Evolutionary conservation across 2,329 filamentous ascomycete species (phyloP).

Genomic region (Nemania sp.): DNA sequence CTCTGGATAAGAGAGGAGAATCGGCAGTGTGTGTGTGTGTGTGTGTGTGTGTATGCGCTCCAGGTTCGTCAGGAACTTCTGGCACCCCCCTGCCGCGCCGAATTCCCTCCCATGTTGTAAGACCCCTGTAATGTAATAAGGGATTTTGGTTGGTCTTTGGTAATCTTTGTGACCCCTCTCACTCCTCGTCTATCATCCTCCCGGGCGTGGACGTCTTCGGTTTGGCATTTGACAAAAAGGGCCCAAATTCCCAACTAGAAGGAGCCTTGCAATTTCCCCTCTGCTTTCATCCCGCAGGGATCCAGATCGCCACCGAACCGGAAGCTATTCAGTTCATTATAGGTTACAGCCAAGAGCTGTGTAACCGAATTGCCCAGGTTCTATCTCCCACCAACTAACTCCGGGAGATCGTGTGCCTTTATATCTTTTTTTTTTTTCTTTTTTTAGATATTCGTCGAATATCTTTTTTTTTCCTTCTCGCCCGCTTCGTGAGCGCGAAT

Average conservation of each 20-base stretch:
- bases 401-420: constrained; percentile 2
- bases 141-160: constrained; percentile 22
- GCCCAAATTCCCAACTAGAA: constrained; percentile 5
- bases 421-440: no score
- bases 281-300: neutral
- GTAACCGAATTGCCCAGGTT: constrained; percentile 16
- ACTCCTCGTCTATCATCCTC: constrained; percentile 19
- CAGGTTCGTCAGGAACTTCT: constrained; percentile 10
- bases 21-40: constrained; percentile 17
- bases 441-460: no score
- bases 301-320: neutral
- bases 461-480: neutral
- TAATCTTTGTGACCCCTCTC: constrained; percentile 21
- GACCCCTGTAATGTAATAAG: constrained; percentile 25
- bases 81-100: constrained; percentile 13
- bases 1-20: constrained; percentile 10
- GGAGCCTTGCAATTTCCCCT: neutral
- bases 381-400: neutral
- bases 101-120: constrained; percentile 9
- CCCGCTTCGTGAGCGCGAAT: neutral
- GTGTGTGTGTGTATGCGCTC: neutral
- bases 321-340: constrained; percentile 4
- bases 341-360: constrained; percentile 19
- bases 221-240: constrained; percentile 25
- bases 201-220: constrained; percentile 4